Base-by-base conservation (phyloP, 257 asterid genomes). In the Petunia secreta region DNA sequence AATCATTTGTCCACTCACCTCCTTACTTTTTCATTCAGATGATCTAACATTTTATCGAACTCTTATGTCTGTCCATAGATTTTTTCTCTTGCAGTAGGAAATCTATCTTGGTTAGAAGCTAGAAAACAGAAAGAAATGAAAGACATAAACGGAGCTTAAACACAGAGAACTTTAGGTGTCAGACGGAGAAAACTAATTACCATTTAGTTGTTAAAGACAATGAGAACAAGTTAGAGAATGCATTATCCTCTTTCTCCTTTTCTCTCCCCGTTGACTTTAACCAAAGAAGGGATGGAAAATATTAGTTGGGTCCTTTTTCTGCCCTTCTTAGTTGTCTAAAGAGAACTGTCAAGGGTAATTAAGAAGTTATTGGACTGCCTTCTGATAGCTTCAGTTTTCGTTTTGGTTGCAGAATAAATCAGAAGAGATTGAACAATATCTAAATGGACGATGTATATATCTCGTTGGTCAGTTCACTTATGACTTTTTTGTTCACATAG, bases 401-500 rank as follows among this genome's bases (percentile, higher is more conserved):
- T 87, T 78, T 71, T 58, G 79, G 75, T 88, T 90, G 85, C 95
- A 93, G 98, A 87, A 74, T 46, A 93, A 89, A 86, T 87, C 94
- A 36, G 92, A 89, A 87, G 95, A 88, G 76, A 75, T 90, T 62
- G 92, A 87, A 86, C 88, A 93, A 75, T 83, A 83, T 86, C 87
- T 93, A 71, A 85, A 87, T 82, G 99, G 98, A 75, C 90, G 90
- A 34, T 92, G 97, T 81, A 78, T 95, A 82, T 95, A 84, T 86
- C 97, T 95, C 57, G 98, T 95, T 36, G 99, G 99, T 95, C 78
- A 87, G 98, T 92, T 73, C 75, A 62, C 53, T 59, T 75, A 34
- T 62, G 65, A 34, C 3, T 38, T 48, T 9, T 76, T 4, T 71
- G 69, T 79, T 15, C 34, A 34, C 48, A 34, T 50, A 50, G 62